Conservation (phyloP, 495 filamentous ascomycete species). For the Daldinia decipiens region DNA sequence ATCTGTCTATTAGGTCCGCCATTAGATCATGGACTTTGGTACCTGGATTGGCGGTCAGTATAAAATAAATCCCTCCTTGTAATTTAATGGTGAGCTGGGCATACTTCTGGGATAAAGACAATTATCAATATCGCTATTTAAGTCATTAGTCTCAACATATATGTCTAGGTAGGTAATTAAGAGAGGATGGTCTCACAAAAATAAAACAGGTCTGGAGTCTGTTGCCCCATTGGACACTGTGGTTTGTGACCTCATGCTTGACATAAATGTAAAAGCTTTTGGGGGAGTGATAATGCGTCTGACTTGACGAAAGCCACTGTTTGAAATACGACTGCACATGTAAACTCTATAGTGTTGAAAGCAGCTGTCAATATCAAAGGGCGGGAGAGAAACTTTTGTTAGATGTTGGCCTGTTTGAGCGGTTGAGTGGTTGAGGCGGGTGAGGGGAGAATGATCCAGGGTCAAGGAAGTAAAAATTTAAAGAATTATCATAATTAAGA, state of each 20-base stretch:
- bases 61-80: background rate
- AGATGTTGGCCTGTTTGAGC: conserved; percentile 10
- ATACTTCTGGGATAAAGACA: conserved; percentile 78
- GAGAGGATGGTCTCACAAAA: conserved; percentile 54
- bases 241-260: conserved; percentile 41
- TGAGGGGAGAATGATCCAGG: conserved; percentile 17
- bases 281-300: background rate
- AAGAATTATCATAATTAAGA: conserved; percentile 10
- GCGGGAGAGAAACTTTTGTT: background rate
- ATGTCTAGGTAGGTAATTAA: background rate
- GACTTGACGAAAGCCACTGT: background rate
- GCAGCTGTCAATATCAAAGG: conserved; percentile 1
- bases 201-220: conserved; percentile 53
- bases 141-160: conserved; percentile 9
- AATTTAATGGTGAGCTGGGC: conserved; percentile 32
- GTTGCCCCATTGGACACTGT: conserved; percentile 31
- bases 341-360: background rate
- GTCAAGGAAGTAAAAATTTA: conserved; percentile 2
- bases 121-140: conserved; percentile 89
- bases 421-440: conserved; percentile 14
- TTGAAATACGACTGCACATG: background rate
- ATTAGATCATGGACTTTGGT: conserved; percentile 78
- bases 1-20: conserved; percentile 79
- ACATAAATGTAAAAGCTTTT: too few relatives aligned
- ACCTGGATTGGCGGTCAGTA: conserved; percentile 54